A percentile compares a stretch with the other conserved stretches of the same genome.
These are phyloP conservation scores for Rhodotorula diobovata DNA, from an alignment of 768 basidiomycete genomes.

Conservation along the genomic window DNA sequence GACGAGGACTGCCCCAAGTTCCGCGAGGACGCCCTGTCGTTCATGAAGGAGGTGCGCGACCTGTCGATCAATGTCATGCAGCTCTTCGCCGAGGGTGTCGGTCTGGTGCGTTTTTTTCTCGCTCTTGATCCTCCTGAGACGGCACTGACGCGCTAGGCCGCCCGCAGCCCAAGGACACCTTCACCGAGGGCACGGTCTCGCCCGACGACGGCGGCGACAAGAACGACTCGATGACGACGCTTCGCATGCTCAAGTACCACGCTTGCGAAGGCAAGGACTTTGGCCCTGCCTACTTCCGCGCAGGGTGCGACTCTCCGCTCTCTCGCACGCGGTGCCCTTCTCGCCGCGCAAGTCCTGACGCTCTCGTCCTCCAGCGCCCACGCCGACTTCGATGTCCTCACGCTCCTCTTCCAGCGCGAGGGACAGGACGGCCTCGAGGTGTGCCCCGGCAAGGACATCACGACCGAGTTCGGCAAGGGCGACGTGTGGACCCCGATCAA, in stretches of 20 bases:
- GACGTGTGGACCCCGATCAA: constrained; percentile 40
- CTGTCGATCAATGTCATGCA: constrained; percentile 42
- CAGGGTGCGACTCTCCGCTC: constrained; percentile 17
- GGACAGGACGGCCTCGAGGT: constrained; percentile 45
- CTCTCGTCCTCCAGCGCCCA: constrained; percentile 29
- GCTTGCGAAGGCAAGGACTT: constrained; percentile 40
- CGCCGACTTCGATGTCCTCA: constrained; percentile 45
- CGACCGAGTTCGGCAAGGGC: constrained; percentile 43
- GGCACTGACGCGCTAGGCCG: not conserved
- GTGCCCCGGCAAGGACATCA: constrained; percentile 43
- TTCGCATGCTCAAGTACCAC: constrained; percentile 44
- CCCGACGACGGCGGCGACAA: constrained; percentile 28
- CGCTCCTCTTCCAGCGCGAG: constrained; percentile 44
- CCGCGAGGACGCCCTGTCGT: constrained; percentile 20
- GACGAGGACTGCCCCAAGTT: constrained; percentile 39
- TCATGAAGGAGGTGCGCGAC: constrained; percentile 40
- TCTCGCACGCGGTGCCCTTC: not conserved
- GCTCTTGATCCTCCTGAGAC: no score
- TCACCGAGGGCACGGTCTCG: constrained; percentile 40
- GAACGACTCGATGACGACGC: constrained; percentile 40
- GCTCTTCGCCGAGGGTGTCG: constrained; percentile 42
- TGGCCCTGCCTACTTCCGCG: constrained; percentile 42
- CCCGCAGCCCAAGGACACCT: constrained; percentile 36
- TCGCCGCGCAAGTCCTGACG: not conserved
- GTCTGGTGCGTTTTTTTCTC: constrained; percentile 14